Conservation (phyloP, 306 rosid genomes). For the Lablab purpureus region DNA sequence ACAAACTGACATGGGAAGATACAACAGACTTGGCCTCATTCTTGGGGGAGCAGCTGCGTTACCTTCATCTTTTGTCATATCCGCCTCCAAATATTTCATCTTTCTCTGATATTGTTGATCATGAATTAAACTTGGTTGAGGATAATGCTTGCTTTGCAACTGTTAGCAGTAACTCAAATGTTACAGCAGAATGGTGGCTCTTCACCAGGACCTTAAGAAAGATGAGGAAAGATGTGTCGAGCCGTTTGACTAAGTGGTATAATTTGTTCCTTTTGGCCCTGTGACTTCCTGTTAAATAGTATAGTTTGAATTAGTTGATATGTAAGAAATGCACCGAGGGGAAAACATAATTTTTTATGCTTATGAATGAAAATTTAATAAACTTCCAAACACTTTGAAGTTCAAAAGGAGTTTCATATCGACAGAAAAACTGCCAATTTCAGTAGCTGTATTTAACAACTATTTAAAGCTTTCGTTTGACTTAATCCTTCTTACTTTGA, state of each 20-base stretch:
- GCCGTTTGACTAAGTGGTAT: conserved; percentile 83
- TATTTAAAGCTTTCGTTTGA: conserved; percentile 28
- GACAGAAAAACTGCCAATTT: conserved; percentile 7
- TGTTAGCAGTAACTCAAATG: conserved; percentile 56
- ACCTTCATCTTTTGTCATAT: conserved; percentile 86
- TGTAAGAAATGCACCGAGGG: not conserved
- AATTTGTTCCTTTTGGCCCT: conserved; percentile 32
- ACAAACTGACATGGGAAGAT: conserved; percentile 69
- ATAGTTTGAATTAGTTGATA: conserved; percentile 16
- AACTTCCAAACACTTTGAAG: conserved; percentile 16
- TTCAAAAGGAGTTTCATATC: conserved; percentile 8
- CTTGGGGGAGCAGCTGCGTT: conserved; percentile 79
- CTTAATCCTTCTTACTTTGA: conserved; percentile 24
- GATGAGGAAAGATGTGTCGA: conserved; percentile 71
- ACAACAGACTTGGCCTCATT: conserved; percentile 77
- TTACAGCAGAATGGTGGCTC: conserved; percentile 73
- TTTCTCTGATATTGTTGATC: conserved; percentile 53
- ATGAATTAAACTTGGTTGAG: conserved; percentile 43
- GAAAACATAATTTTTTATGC: conserved; percentile 18
- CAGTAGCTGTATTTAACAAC: conserved; percentile 30
- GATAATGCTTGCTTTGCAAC: conserved; percentile 46
- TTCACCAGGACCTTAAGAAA: conserved; percentile 64
- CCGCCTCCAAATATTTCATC: conserved; percentile 62
- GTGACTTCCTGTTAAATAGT: conserved; percentile 26
- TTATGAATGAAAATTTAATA: conserved; percentile 17